These are phyloP conservation scores for Stagonosporopsis rhizophila DNA, from an alignment of 2,329 filamentous ascomycete genomes.

Conservation along the genomic window DNA sequence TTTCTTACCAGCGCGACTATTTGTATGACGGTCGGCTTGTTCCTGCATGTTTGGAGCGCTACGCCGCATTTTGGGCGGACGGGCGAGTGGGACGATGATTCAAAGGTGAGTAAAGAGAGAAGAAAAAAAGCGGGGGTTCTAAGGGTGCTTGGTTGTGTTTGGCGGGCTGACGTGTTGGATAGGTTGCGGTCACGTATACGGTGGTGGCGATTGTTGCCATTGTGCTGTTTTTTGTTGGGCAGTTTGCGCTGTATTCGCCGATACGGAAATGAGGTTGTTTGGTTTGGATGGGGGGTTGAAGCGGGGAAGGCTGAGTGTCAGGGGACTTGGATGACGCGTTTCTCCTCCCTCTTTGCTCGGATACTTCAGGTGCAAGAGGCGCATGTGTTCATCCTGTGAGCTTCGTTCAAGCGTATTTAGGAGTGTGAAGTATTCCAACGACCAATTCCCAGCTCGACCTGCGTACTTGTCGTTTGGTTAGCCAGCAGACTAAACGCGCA, in stretches of 20 bases:
- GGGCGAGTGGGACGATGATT: slow-evolving; percentile 39
- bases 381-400: too few species aligned
- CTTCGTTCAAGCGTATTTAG: too few species aligned
- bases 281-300: too few species aligned
- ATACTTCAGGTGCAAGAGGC: too few species aligned
- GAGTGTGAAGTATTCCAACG: too few species aligned
- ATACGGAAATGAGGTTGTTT: neutral
- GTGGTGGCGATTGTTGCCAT: slow-evolving; percentile 24
- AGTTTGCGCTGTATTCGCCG: slow-evolving; percentile 25
- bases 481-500: too few species aligned
- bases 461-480: too few species aligned
- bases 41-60: slow-evolving; percentile 47
- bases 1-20: slow-evolving; percentile 44
- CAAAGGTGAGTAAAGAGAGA: slow-evolving; percentile 23
- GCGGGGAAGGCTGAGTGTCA: too few species aligned
- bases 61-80: slow-evolving; percentile 30
- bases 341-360: too few species aligned
- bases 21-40: slow-evolving; percentile 49
- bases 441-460: too few species aligned
- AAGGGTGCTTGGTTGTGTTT: too few species aligned
- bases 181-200: slow-evolving; percentile 32
- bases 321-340: too few species aligned
- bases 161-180: neutral
- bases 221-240: slow-evolving; percentile 25
- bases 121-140: neutral